Evolutionary conservation across 768 basidiomycete genomes (phyloP).

Genomic region (Pulveroboletus sp.): DNA sequence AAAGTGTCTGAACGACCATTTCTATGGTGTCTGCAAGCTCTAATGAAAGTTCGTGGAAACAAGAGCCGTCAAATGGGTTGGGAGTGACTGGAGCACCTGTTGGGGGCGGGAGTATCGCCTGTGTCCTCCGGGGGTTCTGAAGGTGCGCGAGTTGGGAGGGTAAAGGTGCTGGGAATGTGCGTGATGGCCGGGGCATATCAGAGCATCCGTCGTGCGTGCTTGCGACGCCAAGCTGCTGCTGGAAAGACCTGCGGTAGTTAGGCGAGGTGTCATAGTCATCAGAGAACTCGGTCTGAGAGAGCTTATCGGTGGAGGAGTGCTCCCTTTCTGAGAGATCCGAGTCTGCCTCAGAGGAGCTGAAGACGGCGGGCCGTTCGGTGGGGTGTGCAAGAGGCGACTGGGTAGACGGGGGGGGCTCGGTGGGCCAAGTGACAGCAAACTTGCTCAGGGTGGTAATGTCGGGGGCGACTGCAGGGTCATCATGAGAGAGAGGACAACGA

Average conservation of each 20-base stretch:
- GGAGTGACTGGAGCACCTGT: slow-evolving; percentile 15
- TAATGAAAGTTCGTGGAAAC: slow-evolving; percentile 66
- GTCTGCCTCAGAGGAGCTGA: slow-evolving; percentile 50
- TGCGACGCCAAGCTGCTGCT: slow-evolving; percentile 21
- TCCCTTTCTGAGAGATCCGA: slow-evolving; percentile 48
- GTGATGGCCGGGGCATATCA: slow-evolving; percentile 53
- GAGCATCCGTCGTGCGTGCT: slow-evolving; percentile 23
- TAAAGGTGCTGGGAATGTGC: slow-evolving; percentile 77
- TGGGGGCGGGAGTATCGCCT: slow-evolving; percentile 4
- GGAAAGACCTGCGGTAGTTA: slow-evolving; percentile 21
- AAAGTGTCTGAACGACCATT: slow-evolving; percentile 84
- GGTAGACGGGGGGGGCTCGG: slow-evolving; percentile 39
- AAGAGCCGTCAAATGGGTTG: slow-evolving; percentile 24
- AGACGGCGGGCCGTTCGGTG: slow-evolving; percentile 36
- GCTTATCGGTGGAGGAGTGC: slow-evolving; percentile 26
- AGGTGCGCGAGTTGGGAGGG: slow-evolving; percentile 74
- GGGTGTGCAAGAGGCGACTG: slow-evolving; percentile 31
- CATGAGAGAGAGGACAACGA: slow-evolving; percentile 42
- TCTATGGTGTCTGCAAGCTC: slow-evolving; percentile 91
- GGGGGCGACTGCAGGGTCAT: slow-evolving; percentile 39
- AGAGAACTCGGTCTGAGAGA: slow-evolving; percentile 30
- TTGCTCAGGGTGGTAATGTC: slow-evolving; percentile 49
- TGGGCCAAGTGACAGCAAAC: slow-evolving; percentile 58
- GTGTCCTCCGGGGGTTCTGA: slow-evolving; percentile 56
- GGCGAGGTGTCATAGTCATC: slow-evolving; percentile 28